Evolutionary conservation across 2,329 filamentous ascomycete genomes (phyloP), one percentile per base, ranked within the genome.

Genomic region (Rhexocercosporidium sp.): DNA sequence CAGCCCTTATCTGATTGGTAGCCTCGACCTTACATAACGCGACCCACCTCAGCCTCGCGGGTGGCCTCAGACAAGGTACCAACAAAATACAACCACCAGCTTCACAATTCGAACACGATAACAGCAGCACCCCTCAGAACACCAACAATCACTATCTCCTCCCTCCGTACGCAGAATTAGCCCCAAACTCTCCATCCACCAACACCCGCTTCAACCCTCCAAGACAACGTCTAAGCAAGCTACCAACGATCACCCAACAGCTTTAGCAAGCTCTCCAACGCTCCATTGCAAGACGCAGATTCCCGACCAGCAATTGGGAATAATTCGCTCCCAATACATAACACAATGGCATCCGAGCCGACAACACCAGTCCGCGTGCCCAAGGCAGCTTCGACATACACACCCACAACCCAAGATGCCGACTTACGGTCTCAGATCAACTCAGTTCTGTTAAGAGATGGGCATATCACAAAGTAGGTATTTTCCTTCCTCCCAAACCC

Each of bases 401-500:
- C 86, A 18, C 80, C 85, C 59, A 86, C 86, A 6, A 90, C 86
- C 9, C 82, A 87, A 65, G 88, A 90, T 72, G 82, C 85, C 7
- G 88, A 90, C 66, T 78, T 90, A 65, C 82, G 88, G 25, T 89
- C 87, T 1, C 83, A 89, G 72, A 87, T 90, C 73, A 90, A 90
- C 75, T 81, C 82, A 11, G 73, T 86, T 14, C 79, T 90, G 27
- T 80, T 90, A 39, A 81, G 82, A 47, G 86, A 88, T 54, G 88
- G 88, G 3, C 85, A 89, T 69, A 83, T 89, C 27, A 78, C 82
- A 56, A 88, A 85, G 88, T 90, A 81, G 34, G 31, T 47, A 37
- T 34, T 34, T 53, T n/a, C 47, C 9, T 29, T 51, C 29, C 16
- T 31, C 29, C 53, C 22, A 37, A 44, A 31, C 53, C 37, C n/a